Evolutionary conservation across 2,329 filamentous ascomycete genomes (phyloP).

Genomic region (Bipolaris sorokiniana): DNA sequence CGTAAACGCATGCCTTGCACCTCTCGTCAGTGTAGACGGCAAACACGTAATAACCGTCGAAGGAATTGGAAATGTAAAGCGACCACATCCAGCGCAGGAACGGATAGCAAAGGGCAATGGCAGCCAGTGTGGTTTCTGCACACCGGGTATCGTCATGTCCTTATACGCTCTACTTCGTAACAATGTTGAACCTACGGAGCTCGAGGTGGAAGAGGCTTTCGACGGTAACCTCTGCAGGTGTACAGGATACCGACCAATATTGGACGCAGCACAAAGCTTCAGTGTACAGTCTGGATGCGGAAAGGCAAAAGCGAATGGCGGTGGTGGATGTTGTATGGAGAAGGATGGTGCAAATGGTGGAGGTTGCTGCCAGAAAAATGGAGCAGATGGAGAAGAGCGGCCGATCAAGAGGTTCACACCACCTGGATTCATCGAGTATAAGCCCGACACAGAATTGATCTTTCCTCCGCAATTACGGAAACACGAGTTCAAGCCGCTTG

Average conservation of each 20-base stretch:
- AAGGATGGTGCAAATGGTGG: constrained; percentile 54
- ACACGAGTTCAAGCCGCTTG: constrained; percentile 79
- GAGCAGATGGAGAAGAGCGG: constrained; percentile 44
- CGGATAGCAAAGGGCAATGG: constrained; percentile 89
- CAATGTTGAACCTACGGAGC: constrained; percentile 74
- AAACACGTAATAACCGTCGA: constrained; percentile 99
- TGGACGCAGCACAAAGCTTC: constrained; percentile 93
- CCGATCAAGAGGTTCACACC: constrained; percentile 73
- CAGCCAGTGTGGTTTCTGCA: constrained; percentile 95
- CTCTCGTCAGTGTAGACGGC: constrained; percentile 89
- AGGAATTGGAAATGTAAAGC: constrained; percentile 87
- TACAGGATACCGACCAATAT: constrained; percentile 91
- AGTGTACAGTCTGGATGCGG: constrained; percentile 64
- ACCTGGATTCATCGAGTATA: constrained; percentile 92
- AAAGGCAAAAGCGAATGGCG: constrained; percentile 63
- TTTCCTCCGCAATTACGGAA: constrained; percentile 87
- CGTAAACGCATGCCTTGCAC: constrained; percentile 93
- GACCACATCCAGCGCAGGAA: constrained; percentile 88
- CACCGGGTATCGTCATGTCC: constrained; percentile 97
- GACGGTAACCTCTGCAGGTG: constrained; percentile 96
- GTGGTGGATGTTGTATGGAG: constrained; percentile 75
- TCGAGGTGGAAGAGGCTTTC: constrained; percentile 93
- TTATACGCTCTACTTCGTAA: constrained; percentile 92
- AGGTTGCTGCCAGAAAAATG: constrained; percentile 51
- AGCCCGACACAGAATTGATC: constrained; percentile 91